Conservation (phyloP, 257 asterid species). For the Solanum tacnaense region DNA sequence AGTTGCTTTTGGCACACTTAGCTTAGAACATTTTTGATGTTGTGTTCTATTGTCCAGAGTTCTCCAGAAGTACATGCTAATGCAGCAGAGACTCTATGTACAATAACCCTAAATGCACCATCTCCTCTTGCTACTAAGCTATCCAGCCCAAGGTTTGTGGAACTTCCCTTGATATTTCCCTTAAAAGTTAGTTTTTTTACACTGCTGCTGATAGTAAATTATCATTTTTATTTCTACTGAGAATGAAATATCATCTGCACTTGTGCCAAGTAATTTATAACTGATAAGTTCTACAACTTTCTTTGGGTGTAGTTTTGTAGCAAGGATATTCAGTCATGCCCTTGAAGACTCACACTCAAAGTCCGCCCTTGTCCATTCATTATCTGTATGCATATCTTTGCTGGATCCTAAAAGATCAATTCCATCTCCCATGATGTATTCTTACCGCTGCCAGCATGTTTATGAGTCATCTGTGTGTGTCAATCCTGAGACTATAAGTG, state of each 20-base stretch:
- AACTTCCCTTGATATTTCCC: not conserved
- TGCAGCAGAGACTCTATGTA: constrained; percentile 90
- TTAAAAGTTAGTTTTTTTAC: not conserved
- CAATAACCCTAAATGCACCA: constrained; percentile 80
- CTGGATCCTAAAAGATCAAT: constrained; percentile 89
- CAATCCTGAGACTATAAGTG: constrained; percentile 79
- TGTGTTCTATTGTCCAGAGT: constrained; percentile 35
- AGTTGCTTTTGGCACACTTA: not conserved
- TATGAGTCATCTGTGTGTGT: constrained; percentile 65
- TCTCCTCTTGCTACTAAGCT: constrained; percentile 89
- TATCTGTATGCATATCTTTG: constrained; percentile 82
- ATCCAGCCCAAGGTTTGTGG: constrained; percentile 76
- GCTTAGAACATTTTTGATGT: not conserved
- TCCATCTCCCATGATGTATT: constrained; percentile 58
- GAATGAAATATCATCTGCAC: not conserved
- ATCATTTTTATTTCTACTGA: not conserved
- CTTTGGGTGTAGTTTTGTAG: constrained; percentile 61
- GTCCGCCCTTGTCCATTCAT: constrained; percentile 78
- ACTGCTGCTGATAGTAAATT: not conserved
- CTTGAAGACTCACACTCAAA: constrained; percentile 72
- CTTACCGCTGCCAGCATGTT: constrained; percentile 69
- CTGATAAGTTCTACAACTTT: constrained; percentile 1
- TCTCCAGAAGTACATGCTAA: constrained; percentile 94
- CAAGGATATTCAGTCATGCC: constrained; percentile 79
- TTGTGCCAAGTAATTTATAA: not conserved